Base-by-base conservation (phyloP, 371 early-diverging fungal species). In the Fennellomyces sp. region DNA sequence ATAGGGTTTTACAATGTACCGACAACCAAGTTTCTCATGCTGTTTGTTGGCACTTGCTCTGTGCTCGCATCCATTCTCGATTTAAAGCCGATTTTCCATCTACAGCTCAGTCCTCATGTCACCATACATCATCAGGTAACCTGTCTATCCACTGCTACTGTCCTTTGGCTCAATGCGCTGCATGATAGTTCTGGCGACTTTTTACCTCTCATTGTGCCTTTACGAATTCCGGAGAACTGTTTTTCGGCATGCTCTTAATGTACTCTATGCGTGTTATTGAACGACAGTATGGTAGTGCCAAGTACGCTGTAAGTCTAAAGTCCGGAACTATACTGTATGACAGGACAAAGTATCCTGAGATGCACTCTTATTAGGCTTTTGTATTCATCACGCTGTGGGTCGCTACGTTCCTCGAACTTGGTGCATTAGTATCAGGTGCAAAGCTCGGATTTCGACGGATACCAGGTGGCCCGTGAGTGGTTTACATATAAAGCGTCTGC, bases 261-360 rank as follows among this genome's bases (percentile, higher is more conserved):
- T 88, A 91, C 65, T 78, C 87, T 17, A 76, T 89, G 64, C 83
- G 91, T 25, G 72, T 86, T 19, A 77, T 91, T 30, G 92, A 92
- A 65, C 88, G 91, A 38, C 88, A 84, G 23, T 91, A 82, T 75
- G 89, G 90, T 15, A 80, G 85, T 25, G 64, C 77, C 15, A 91
- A 91, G 72, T 92, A 85, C 65, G 81, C 76, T 31, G 88, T 82
- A 84, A 50, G 68, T 55, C 10, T n/a, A 5, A 7, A 38, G n/a
- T 28, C 2, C n/a, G 29, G 2, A 31, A 2, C 28, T 15, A 27
- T 56, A 35, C 8, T 39, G 36, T 48, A 49, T 30, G 15, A 6
- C 39, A 50, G 21, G 10, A 23, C 17, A 45, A 11, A 3, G 53
- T 35, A 15, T 15, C 15, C 21, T 25, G 49, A 13, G 23, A 56